Evolutionary conservation across 306 rosid species (phyloP), one percentile per base, ranked within the genome.

Genomic region (Cicer bijugum): DNA sequence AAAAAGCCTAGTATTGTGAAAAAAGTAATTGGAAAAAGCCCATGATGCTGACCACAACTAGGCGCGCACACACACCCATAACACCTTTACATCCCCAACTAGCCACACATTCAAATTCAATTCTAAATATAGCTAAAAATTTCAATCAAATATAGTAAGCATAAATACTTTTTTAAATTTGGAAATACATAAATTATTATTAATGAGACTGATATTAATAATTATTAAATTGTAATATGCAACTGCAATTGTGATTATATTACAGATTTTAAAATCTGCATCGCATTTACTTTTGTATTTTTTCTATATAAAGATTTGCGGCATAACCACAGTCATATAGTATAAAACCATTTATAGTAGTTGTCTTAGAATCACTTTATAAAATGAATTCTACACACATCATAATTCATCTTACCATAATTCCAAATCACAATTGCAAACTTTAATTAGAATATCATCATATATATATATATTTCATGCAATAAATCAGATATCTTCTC

Each of bases 1-100:
- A 33, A 47, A 69, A 68, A 48, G 19, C 6, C 33, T 28, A 28
- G 35, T 28, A 28, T 28, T 28, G 0, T 28, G 35, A 28, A 28
- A 28, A 28, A 28, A 28, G 35, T 28, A 28, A 28, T 28, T 28
- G 35, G 35, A 65, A 60, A 69, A 68, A 48, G 19, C 6, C 33
- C 33, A 56, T 56, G 63, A 53, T 48, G 78, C 38, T 74, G 59
- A 84, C 72, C 76, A 72, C 68, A 56, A 20, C 52, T 12, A n/a
- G 55, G 16, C 58, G 17, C 28, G 17, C 28, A 8, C 11, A 52
- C 12, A 48, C 55, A 12, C 55, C 55, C 17, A n/a, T 48, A 48
- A n/a, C n/a, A 50, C 56, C n/a, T 50, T 50, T n/a, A 1, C 17
- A 50, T 50, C 9, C 35, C 5, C 35, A 28, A 28, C 35, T 28